Percentiles rank a stretch among this genome's conserved stretches.
These are phyloP conservation scores for Periconia sp. DNA, from an alignment of 2,329 filamentous ascomycete genomes.

Conservation along the genomic window DNA sequence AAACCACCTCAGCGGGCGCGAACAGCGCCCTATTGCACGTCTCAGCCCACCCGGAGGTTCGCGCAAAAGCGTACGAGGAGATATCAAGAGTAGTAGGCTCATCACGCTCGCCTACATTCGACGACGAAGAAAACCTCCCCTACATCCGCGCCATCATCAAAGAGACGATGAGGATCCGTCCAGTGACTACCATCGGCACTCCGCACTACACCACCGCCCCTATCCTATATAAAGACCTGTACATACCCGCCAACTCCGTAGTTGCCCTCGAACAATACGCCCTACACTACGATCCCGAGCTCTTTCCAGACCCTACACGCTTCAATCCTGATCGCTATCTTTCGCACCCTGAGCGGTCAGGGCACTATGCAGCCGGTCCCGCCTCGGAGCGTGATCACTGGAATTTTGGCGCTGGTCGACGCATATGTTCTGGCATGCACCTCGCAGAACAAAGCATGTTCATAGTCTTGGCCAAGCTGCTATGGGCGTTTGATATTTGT, in stretches of 20 bases:
- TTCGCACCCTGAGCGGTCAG: conserved; percentile 28
- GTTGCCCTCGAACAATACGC: conserved; percentile 37
- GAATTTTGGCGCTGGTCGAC: conserved; percentile 52
- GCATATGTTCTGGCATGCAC: conserved; percentile 51
- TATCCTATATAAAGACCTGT: conserved; percentile 48
- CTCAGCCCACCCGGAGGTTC: conserved; percentile 26
- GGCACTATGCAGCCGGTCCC: conserved; percentile 41
- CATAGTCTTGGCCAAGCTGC: conserved; percentile 50
- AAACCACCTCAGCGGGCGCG: conserved; percentile 47
- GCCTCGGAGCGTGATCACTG: conserved; percentile 41
- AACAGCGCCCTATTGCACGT: conserved; percentile 41
- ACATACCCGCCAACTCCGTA: conserved; percentile 51
- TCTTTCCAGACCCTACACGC: conserved; percentile 42
- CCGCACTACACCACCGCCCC: conserved; percentile 45
- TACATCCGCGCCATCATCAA: conserved; percentile 46
- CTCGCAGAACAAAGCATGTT: conserved; percentile 53
- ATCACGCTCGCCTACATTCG: conserved; percentile 38
- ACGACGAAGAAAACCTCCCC: conserved; percentile 53
- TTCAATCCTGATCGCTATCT: conserved; percentile 57
- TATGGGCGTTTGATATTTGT: conserved; percentile 57
- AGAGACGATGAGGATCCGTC: conserved; percentile 53
- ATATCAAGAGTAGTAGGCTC: conserved; percentile 21
- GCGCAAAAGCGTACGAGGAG: conserved; percentile 30
- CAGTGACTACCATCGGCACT: conserved; percentile 41
- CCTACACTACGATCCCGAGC: conserved; percentile 44